Base-by-base conservation (phyloP, 148 eudicot species). In the Rhododendron ovatum region DNA sequence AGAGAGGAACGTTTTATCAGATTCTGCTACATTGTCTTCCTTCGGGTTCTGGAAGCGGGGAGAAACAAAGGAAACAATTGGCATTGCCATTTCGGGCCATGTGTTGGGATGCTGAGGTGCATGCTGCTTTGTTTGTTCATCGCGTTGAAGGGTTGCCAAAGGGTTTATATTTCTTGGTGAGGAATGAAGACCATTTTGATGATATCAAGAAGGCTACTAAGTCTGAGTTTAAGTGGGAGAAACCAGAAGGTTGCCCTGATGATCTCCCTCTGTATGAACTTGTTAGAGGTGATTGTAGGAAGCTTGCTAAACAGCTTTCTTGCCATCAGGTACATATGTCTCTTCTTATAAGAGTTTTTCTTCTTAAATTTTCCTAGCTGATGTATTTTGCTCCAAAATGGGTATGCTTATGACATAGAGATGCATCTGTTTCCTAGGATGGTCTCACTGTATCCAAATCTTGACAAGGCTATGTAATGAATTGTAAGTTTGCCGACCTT, bases 141-240 rank as follows among this genome's bases (percentile, higher is more conserved):
- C 91, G 98, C 74, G 95, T 96, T 77, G 89, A 91, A 14, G 99
- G 96, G 63, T 88, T 96, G 91, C 91, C 92, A 0, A 94, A 87
- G 82, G 99, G 99, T 41, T 88, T 96, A 89, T 96, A 95, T 88
- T 93, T 96, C 90, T 89, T 96, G 92, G 98, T 95, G 83, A 95
- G 99, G 86, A 95, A 96, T 86, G 96, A 93, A 71, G 91, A 92
- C 55, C 98, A 95, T 89, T 91, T 96, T 15, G 92, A 90, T 76
- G 94, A 96, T 90, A 91, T 96, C 35, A 94, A 83, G 88, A 91
- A 85, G 67, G 87, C 91, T 35, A 95, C 87, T 84, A 92, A 91
- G 90, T 81, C 93, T 37, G 95, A 92, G 67, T 96, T 96, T 84
- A 89, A 92, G 67, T 96, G 99, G 99, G 85, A 84, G 90, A 96